Conservation (phyloP, 2,329 filamentous ascomycete genomes). For the Lasiodiplodia citricola region DNA sequence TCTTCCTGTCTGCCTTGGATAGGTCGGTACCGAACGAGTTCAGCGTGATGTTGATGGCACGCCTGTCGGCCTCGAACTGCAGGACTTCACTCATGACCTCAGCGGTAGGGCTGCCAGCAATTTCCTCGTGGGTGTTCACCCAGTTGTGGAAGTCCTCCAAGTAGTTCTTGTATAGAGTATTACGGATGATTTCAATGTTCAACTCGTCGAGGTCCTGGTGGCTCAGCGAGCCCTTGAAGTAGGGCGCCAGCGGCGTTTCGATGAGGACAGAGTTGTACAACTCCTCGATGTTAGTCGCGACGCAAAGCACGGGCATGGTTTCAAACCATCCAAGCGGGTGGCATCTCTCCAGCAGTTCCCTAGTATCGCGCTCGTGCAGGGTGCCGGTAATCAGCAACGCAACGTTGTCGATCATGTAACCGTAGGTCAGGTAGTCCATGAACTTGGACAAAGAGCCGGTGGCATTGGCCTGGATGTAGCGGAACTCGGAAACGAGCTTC, state of each 20-base stretch:
- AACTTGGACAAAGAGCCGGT: slow-evolving; percentile 91
- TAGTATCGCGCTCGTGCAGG: slow-evolving; percentile 94
- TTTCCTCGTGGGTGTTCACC: slow-evolving; percentile 85
- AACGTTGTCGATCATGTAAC: slow-evolving; percentile 99
- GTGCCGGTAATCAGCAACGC: slow-evolving; percentile 97
- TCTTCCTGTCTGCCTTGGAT: slow-evolving; percentile 90
- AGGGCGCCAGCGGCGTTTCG: slow-evolving; percentile 92
- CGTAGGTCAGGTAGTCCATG: slow-evolving; percentile 97
- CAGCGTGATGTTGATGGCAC: slow-evolving; percentile 98
- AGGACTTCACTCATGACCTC: slow-evolving; percentile 96
- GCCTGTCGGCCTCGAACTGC: slow-evolving; percentile 94
- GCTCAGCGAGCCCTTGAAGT: slow-evolving; percentile 96
- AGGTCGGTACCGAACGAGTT: slow-evolving; percentile 98
- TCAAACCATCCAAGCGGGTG: slow-evolving; percentile 99
- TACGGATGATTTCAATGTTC: slow-evolving; percentile 98
- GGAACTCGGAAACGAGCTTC: slow-evolving; percentile 96
- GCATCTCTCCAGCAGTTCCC: slow-evolving; percentile 92
- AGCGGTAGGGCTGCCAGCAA: slow-evolving; percentile 84
- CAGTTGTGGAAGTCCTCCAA: slow-evolving; percentile 97
- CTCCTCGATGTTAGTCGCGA: slow-evolving; percentile 98
- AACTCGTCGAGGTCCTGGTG: slow-evolving; percentile 97
- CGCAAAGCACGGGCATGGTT: slow-evolving; percentile 96
- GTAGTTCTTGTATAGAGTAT: slow-evolving; percentile 99
- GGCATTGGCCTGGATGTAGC: slow-evolving; percentile 92
- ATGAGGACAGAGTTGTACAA: slow-evolving; percentile 98